Conservation (phyloP, 2,329 filamentous ascomycete species). For the Chrysosphaeria jannelii region DNA sequence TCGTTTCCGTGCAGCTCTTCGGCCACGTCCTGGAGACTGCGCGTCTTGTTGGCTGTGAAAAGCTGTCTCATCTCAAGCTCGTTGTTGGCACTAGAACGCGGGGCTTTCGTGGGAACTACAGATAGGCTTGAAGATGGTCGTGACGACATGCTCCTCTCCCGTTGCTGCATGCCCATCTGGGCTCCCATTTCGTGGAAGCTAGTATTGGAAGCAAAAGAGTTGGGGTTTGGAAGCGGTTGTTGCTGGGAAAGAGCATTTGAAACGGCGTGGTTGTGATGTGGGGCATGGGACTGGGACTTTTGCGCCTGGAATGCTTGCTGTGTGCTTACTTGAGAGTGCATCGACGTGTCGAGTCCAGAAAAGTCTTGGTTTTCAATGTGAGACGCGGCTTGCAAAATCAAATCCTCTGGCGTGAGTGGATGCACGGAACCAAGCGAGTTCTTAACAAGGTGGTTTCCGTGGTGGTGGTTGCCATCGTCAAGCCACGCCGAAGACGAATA, state of each 20-base stretch:
- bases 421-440: constrained; percentile 6
- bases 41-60: constrained; percentile 35
- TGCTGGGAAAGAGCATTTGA: constrained; percentile 12
- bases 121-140: too few relatives aligned
- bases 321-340: constrained; percentile 13
- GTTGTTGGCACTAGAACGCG: constrained; percentile 45
- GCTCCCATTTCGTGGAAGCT: constrained; percentile 27
- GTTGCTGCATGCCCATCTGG: constrained; percentile 21
- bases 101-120: constrained; percentile 20
- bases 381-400: constrained; percentile 25
- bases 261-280: constrained; percentile 1
- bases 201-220: constrained; percentile 19
- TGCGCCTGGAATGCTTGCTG: constrained; percentile 7
- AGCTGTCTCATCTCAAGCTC: constrained; percentile 55
- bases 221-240: constrained; percentile 23
- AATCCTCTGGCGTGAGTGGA: constrained; percentile 24
- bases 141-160: too few relatives aligned
- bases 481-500: constrained; percentile 19
- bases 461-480: constrained; percentile 11
- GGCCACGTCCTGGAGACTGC: constrained; percentile 40
- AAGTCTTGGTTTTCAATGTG: constrained; percentile 22
- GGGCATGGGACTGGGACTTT: constrained; percentile 6
- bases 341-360: constrained; percentile 15
- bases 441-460: constrained; percentile 12
- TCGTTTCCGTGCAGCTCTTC: constrained; percentile 51